Base-by-base conservation (phyloP, 805 yeast genomes). In the Cyberlindnera maritima region DNA sequence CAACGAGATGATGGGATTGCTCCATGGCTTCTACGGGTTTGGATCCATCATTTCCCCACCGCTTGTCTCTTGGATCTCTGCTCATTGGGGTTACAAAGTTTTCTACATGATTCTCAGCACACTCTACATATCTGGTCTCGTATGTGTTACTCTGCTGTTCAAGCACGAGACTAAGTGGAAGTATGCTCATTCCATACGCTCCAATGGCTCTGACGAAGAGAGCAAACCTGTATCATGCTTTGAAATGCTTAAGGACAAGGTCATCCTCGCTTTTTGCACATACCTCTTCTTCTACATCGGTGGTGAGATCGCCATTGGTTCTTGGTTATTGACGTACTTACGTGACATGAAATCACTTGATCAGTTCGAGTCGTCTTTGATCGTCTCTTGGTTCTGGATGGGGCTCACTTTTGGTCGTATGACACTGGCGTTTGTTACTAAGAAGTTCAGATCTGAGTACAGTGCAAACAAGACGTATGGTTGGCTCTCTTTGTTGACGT, bases 1-100 rank as follows among this genome's bases (percentile, higher is more conserved):
- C 39, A 80, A 85, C 38, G 77, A 74, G 46, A 69, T 77, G 52
- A 70, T 84, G 64, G 87, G 91, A 1, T 62, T 71, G 31, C 69
- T 77, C 47, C 94, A 86, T 66, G 91, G 88, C 0, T 59, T 71
- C 12, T 86, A 84, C 61, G 95, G 95, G 1, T 54, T 80, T 4
- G 90, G 91, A 3, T 88, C 90, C 1, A 80, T 86, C 43, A 52
- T 81, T 1, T 76, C 88, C 1, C 91, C 95, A 1, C 73, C 86
- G 19, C 61, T 81, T 23, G 83, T 84, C 4, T 77, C 88, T 0
- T 55, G 60, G 46, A 61, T 70, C 43, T 65, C 64, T 11, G 54
- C 61, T 29, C 52, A 52, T 26, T 63, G 55, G 13, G 61, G 70
- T 1, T 48, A 31, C 19, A 39, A 44, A 26, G 10, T 7, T 12